Evolutionary conservation across 2,329 filamentous ascomycete species (phyloP).

Genomic region (Paracamarosporium sp.): DNA sequence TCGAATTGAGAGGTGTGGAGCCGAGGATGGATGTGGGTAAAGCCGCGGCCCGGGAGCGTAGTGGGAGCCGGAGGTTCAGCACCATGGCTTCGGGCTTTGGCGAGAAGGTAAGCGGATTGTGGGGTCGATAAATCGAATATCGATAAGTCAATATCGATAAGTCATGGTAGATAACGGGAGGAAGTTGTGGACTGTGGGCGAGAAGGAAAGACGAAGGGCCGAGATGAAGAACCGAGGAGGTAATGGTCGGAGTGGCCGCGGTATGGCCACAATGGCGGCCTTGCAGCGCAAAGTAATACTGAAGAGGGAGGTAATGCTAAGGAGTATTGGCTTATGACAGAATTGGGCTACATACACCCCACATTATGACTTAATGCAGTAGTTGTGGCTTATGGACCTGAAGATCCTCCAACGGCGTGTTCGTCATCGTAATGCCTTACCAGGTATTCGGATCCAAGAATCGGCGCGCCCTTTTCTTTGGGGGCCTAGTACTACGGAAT

Average conservation of each 20-base stretch:
- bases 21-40: conserved; percentile 21
- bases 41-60: conserved; percentile 21
- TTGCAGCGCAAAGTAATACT: not conserved
- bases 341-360: conserved; percentile 1
- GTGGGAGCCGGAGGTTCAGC: conserved; percentile 31
- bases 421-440: not conserved
- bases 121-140: conserved; percentile 18
- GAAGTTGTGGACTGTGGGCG: not conserved
- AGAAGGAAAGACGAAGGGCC: not conserved
- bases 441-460: conserved; percentile 1
- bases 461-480: conserved; percentile 2
- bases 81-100: conserved; percentile 31
- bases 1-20: conserved; percentile 36
- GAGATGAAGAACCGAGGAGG: not conserved
- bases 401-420: conserved; percentile 1
- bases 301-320: not conserved
- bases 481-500: not conserved
- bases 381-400: conserved; percentile 1
- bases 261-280: conserved; percentile 7
- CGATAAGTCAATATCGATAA: conserved; percentile 3
- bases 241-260: conserved; percentile 7
- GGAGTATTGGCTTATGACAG: not conserved
- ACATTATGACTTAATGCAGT: conserved; percentile 11
- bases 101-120: conserved; percentile 34
- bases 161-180: not conserved